Conservation (phyloP, 768 basidiomycete genomes). For the Podaxis sp. region DNA sequence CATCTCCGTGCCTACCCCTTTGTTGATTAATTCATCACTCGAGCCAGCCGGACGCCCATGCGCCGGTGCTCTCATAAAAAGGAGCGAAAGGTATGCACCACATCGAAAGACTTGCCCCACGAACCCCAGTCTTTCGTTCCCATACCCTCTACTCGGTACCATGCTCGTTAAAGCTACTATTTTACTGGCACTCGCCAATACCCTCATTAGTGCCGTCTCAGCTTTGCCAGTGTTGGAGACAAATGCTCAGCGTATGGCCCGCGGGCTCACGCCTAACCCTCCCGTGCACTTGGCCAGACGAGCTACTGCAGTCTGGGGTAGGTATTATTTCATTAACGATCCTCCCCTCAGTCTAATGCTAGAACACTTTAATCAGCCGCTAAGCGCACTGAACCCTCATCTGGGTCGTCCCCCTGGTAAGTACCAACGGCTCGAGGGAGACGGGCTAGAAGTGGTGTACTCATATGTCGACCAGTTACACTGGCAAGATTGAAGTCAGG, state of each 20-base stretch:
- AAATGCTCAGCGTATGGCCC: slow-evolving; percentile 44
- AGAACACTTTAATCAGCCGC: not conserved
- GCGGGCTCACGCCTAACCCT: slow-evolving; percentile 41
- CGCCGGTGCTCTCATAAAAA: not conserved
- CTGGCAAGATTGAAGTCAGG: slow-evolving; percentile 39
- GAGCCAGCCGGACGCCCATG: not conserved
- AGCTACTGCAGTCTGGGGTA: not conserved
- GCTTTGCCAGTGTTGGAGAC: slow-evolving; percentile 30
- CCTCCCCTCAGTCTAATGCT: not conserved
- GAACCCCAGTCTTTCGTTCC: slow-evolving; percentile 1
- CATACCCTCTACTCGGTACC: not conserved
- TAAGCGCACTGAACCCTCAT: not conserved
- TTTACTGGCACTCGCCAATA: slow-evolving; percentile 24
- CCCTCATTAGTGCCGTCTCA: slow-evolving; percentile 21
- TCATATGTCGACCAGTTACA: slow-evolving; percentile 22
- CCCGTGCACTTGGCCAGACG: slow-evolving; percentile 22
- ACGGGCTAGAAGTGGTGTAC: not conserved
- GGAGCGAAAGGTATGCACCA: not conserved
- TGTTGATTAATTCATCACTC: not conserved
- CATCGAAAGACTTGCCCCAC: not conserved
- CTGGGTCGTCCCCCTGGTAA: slow-evolving; percentile 22
- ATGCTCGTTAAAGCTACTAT: slow-evolving; percentile 23
- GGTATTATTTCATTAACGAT: not conserved
- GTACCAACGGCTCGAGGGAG: not conserved
- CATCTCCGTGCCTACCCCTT: not conserved